Evolutionary conservation across 305 asterid species (phyloP).

Genomic region (Solanum hybrid): DNA sequence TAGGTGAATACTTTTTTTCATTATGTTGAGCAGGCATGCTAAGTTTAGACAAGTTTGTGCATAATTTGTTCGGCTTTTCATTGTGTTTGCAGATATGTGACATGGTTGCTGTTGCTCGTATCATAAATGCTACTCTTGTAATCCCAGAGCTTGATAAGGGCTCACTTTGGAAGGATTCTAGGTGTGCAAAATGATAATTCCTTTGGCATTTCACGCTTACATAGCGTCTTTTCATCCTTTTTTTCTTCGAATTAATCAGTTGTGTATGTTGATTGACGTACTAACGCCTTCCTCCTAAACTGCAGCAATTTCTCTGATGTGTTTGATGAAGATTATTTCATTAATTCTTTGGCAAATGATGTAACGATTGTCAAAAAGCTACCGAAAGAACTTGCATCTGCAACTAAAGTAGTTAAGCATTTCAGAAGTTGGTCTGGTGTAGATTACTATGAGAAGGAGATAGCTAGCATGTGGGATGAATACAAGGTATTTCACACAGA

Average conservation of each 20-base stretch:
- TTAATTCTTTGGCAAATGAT: constrained; percentile 61
- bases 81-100: constrained; percentile 68
- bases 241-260: neutral
- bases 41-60: too few relatives aligned
- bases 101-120: constrained; percentile 95
- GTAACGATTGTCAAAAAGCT: constrained; percentile 60
- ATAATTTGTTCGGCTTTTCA: neutral
- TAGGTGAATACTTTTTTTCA: too few relatives aligned
- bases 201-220: neutral
- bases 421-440: constrained; percentile 94
- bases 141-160: constrained; percentile 92
- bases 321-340: constrained; percentile 75
- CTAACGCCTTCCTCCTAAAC: constrained; percentile 11
- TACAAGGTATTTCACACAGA: constrained; percentile 7
- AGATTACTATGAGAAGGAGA: constrained; percentile 73
- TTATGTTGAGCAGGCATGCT: too few relatives aligned
- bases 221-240: neutral
- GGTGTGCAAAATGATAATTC: constrained; percentile 26
- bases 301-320: constrained; percentile 92
- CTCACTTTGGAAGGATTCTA: constrained; percentile 90
- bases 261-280: neutral
- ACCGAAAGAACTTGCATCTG: constrained; percentile 47
- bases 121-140: constrained; percentile 88
- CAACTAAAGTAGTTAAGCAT: constrained; percentile 68
- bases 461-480: constrained; percentile 75